A percentile compares a stretch with the other conserved stretches of the same genome.
Conservation (phyloP, 768 basidiomycete species). For the Terana coerulea region DNA sequence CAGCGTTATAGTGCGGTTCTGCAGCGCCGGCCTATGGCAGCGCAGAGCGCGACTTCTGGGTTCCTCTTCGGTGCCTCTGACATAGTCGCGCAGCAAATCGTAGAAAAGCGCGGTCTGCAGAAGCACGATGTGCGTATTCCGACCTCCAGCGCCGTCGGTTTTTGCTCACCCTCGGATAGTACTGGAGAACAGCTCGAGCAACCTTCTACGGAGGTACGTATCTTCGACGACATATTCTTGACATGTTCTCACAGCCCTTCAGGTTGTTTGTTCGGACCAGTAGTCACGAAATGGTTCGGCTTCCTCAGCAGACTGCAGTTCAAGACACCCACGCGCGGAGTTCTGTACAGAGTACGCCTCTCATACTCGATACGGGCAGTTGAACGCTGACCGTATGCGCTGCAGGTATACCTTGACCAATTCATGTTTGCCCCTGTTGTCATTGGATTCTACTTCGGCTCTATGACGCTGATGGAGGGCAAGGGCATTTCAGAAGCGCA, state of each 20-base stretch:
- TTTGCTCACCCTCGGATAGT: not conserved
- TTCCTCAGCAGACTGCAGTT: conserved; percentile 71
- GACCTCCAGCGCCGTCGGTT: no score
- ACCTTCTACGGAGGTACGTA: conserved; percentile 64
- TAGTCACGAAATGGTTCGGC: conserved; percentile 79
- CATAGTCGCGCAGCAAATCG: conserved; percentile 79
- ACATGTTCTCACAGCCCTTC: not conserved
- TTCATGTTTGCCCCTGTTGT: conserved; percentile 66
- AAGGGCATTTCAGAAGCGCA: conserved; percentile 51
- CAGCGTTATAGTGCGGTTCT: conserved; percentile 44
- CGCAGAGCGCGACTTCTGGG: conserved; percentile 62
- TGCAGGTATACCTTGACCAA: conserved; percentile 80
- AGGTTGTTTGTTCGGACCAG: conserved; percentile 77
- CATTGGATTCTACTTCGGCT: conserved; percentile 60
- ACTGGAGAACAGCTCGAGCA: not conserved
- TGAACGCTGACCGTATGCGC: not conserved
- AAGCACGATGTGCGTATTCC: conserved; percentile 66
- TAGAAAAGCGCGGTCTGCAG: conserved; percentile 61
- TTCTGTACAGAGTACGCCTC: conserved; percentile 57
- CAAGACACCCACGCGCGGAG: conserved; percentile 49
- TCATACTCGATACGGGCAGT: not conserved
- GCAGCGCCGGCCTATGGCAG: conserved; percentile 55
- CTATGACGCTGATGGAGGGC: conserved; percentile 80
- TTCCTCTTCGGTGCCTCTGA: conserved; percentile 74
- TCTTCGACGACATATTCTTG: not conserved